Evolutionary conservation across 2,329 filamentous ascomycete genomes (phyloP).

Genomic region (Geoglossum cookeanum): DNA sequence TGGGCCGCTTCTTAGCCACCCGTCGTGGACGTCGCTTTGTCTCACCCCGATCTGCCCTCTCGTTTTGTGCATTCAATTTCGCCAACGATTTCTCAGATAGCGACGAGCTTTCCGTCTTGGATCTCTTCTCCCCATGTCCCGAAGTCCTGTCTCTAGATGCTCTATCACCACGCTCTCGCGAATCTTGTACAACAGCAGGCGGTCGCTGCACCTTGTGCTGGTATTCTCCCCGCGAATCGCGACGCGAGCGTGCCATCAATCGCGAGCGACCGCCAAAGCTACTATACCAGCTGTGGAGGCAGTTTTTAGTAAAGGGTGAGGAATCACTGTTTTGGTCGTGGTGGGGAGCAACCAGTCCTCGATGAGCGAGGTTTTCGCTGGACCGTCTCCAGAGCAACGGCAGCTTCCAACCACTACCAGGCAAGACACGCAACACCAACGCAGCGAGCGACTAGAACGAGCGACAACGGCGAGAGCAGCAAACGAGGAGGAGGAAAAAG

Average conservation of each 20-base stretch:
- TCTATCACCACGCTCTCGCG: background rate
- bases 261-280: background rate
- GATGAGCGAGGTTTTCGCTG: background rate
- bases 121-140: background rate
- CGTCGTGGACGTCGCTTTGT: constrained; percentile 17
- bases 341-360: background rate
- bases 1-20: constrained; percentile 9
- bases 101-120: constrained; percentile 13
- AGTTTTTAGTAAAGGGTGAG: background rate
- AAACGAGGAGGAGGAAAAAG: background rate
- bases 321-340: background rate
- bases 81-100: constrained; percentile 41
- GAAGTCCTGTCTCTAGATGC: too few relatives aligned
- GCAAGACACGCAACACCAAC: background rate
- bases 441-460: background rate
- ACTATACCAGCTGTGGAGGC: background rate
- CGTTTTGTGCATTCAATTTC: constrained; percentile 44
- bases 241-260: background rate
- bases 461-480: background rate
- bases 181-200: background rate
- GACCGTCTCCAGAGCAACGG: background rate
- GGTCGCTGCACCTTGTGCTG: background rate
- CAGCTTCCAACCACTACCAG: background rate
- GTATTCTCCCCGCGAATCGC: background rate
- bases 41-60: constrained; percentile 28